Base-by-base conservation (phyloP, 768 basidiomycete genomes). In the Kwoniella heveanensis region DNA sequence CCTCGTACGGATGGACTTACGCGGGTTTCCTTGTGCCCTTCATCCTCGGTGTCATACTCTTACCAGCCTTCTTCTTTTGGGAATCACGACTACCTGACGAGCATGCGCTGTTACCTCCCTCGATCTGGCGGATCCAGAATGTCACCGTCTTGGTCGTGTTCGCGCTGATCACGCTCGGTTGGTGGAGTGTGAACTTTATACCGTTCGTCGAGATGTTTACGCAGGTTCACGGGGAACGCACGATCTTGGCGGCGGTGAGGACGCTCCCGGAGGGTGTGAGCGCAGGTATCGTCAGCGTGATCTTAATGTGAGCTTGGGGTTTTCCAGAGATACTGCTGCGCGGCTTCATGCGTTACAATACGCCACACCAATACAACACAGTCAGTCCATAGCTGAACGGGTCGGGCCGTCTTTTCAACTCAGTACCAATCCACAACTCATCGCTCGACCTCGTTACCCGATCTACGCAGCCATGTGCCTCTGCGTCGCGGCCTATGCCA, bases 81-180 rank as follows among this genome's bases (percentile, higher is more conserved):
- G 71, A 76, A 59, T 36, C 66, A 0, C 52, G 64, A n/a, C 50
- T 69, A 1, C 57, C 65, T 9, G 27, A n/a, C 37, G 52, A 32
- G 9, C 53, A 59, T 44, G 73, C 74, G 3, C 48, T 74, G 21
- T 57, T 78, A 12, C 77, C 77, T 0, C 56, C 70, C 5, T 25
- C 36, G 12, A 72, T 64, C 7, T 79, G 77, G 76, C 48, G 51
- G 9, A 57, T 76, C 17, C 71, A 54, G 1, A 77, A 78, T 60
- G 73, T 79, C 58, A 51, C 62, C 12, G 19, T 74, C 6, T 62
- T 71, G 46, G 52, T 71, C 37, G 61, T 72, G 53, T 58, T 78
- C 21, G 65, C 69, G 0, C 54, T 75, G 21, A 61, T 60, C 29
- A 56, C 65, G 3, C 66, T 68, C 44, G 68, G 62, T 17, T 76